Evolutionary conservation across 768 basidiomycete genomes (phyloP).

Genomic region (Mrakia blollopis): DNA sequence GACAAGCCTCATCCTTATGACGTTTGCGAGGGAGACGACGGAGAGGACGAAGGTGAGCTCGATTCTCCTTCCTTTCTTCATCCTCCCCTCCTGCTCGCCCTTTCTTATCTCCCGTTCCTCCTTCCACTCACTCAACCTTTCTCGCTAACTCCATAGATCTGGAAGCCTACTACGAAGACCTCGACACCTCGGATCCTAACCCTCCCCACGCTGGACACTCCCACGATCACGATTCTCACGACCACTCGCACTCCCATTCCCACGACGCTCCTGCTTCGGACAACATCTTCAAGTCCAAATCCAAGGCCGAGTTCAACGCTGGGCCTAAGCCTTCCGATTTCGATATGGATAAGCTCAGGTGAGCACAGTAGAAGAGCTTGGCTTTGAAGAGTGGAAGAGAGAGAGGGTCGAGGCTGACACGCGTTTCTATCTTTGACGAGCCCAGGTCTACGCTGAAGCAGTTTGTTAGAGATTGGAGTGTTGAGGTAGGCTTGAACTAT

Average conservation of each 20-base stretch:
- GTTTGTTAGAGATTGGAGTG: constrained; percentile 89
- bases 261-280: constrained; percentile 41
- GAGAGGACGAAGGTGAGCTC: constrained; percentile 34
- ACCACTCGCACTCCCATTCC: constrained; percentile 33
- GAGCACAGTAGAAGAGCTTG: no score
- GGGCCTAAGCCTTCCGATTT: constrained; percentile 23
- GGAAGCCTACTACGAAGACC: constrained; percentile 4
- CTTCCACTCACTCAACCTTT: constrained; percentile 10
- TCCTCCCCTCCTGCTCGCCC: constrained; percentile 16
- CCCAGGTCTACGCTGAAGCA: constrained; percentile 78
- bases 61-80: background rate
- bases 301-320: constrained; percentile 32
- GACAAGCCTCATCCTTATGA: constrained; percentile 23
- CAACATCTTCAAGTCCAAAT: constrained; percentile 28
- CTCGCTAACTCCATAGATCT: constrained; percentile 11
- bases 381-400: no score
- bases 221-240: constrained; percentile 39
- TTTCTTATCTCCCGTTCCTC: constrained; percentile 9
- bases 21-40: constrained; percentile 18
- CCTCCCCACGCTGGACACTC: constrained; percentile 35
- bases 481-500: constrained; percentile 53
- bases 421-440: no score
- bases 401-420: no score
- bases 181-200: background rate
- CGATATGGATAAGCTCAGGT: constrained; percentile 72